These are phyloP conservation scores for Hypoxylon sp. DNA, from an alignment of 2,329 filamentous ascomycete species.

Conservation along the genomic window DNA sequence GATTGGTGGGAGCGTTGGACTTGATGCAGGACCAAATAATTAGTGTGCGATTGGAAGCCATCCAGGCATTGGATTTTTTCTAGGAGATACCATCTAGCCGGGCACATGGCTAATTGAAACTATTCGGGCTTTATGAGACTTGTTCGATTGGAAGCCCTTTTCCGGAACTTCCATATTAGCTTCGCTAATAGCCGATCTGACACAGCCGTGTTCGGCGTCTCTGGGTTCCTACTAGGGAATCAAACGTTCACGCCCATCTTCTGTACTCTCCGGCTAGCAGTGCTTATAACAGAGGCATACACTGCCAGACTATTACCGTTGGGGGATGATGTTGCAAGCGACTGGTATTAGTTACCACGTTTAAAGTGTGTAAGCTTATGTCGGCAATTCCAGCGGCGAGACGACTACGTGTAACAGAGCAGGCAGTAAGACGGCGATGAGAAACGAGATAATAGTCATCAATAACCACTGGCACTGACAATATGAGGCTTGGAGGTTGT, in stretches of 20 bases:
- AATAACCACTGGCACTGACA: background rate
- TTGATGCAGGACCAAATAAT: too few relatives aligned
- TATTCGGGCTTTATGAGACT: background rate
- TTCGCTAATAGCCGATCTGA: conserved; percentile 19
- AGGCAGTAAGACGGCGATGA: background rate
- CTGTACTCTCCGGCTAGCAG: background rate
- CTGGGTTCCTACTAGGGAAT: conserved; percentile 20
- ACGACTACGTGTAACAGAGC: background rate
- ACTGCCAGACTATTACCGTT: conserved; percentile 12
- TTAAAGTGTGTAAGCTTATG: background rate
- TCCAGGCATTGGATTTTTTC: background rate
- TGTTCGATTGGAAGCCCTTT: background rate
- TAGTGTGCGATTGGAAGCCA: background rate
- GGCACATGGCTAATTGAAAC: background rate
- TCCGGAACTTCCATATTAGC: conserved; percentile 14
- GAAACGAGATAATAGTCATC: background rate
- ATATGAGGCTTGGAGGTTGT: background rate
- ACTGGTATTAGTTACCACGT: background rate
- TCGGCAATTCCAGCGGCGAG: background rate
- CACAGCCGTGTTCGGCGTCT: conserved; percentile 27
- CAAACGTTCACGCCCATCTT: conserved; percentile 22
- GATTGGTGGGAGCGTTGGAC: background rate
- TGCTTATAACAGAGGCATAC: too few relatives aligned
- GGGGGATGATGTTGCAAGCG: background rate
- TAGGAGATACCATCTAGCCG: background rate